phyloP scores from a whole-genome alignment of 805 yeast genomes.

The Kodamaea restingae region DNA sequence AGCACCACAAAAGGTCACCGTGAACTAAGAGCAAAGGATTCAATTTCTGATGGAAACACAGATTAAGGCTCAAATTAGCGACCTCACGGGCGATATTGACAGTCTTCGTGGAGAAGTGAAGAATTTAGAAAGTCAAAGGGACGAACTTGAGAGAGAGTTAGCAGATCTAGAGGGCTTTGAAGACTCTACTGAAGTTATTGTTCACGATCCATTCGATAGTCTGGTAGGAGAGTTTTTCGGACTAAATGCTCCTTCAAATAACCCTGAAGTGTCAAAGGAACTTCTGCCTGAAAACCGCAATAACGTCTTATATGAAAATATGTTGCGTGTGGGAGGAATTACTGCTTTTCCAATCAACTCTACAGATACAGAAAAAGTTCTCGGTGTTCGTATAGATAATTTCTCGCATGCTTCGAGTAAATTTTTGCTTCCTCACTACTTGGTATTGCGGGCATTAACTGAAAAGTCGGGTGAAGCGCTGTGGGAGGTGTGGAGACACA shows the following conservation, averaged over 20 bases:
- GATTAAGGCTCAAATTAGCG: conserved; percentile 14
- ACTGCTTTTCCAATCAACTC: conserved; percentile 48
- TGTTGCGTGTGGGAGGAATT: conserved; percentile 45
- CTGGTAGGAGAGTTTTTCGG: conserved; percentile 23
- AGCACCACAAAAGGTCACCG: background rate
- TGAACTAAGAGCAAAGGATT: background rate
- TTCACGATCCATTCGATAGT: conserved; percentile 29
- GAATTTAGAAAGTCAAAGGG: conserved; percentile 10
- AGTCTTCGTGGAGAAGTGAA: conserved; percentile 17
- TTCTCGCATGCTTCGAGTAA: conserved; percentile 19
- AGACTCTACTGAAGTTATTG: conserved; percentile 14
- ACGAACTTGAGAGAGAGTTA: background rate
- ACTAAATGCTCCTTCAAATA: background rate
- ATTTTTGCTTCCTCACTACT: conserved; percentile 45
- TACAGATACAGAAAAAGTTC: conserved; percentile 24
- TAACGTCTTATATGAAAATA: conserved; percentile 42
- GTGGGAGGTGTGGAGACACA: conserved; percentile 35
- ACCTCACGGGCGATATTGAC: conserved; percentile 17
- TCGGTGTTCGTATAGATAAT: conserved; percentile 52
- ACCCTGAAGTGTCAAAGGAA: background rate
- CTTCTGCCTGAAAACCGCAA: conserved; percentile 18
- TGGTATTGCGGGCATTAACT: conserved; percentile 30
- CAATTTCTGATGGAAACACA: conserved; percentile 4
- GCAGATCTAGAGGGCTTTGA: conserved; percentile 1
- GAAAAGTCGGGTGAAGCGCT: conserved; percentile 2